Base-by-base conservation (phyloP, 2,329 filamentous ascomycete genomes). In the Ophiostoma piceae region DNA sequence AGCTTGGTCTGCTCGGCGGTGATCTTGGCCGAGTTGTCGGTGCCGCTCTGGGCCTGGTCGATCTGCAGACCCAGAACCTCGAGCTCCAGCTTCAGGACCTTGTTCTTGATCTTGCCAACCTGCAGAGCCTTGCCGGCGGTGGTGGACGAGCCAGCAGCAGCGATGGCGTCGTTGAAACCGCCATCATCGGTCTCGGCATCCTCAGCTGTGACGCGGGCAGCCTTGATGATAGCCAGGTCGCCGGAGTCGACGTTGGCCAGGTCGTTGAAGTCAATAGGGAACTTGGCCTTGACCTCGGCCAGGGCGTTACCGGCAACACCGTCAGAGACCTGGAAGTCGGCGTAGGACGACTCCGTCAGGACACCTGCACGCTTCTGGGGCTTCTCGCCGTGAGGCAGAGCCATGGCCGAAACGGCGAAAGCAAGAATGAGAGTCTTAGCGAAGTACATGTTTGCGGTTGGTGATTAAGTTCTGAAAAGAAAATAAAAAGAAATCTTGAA, bases 71-170 rank as follows among this genome's bases (percentile, higher is more conserved):
- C 78, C 70, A 85, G 74, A 2, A 84, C 81, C 74, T 85, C 81
- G 19, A 85, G 81, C 77, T 82, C 80, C 67, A 87, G 78, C 79
- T 87, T 87, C 68, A 87, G 77, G 32, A 87, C 84, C 79, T 87
- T 87, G 79, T 87, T 87, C 81, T 87, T 86, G 75, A 82, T 87
- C 79, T 87, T 87, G 74, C 85, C 84, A 67, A 80, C 80, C 77
- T 84, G 79, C 19, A 87, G 79, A 12, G 83, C 82, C 54, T 79
- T 71, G 57, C 75, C 81, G 0, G 79, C 81, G 1, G 79, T 77
- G 14, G 78, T 75, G 26, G 77, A 78, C 37, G 77, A 78, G 32
- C 76, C 79, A 9, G 84, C 84, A 2, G 80, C 81, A 14, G 77
- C 79, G 71, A 85, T 83, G 54, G 84, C 82, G 19, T 83, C 80